phyloP scores from a whole-genome alignment of 2,329 filamentous ascomycete species.

The Bipolaris cookei region DNA sequence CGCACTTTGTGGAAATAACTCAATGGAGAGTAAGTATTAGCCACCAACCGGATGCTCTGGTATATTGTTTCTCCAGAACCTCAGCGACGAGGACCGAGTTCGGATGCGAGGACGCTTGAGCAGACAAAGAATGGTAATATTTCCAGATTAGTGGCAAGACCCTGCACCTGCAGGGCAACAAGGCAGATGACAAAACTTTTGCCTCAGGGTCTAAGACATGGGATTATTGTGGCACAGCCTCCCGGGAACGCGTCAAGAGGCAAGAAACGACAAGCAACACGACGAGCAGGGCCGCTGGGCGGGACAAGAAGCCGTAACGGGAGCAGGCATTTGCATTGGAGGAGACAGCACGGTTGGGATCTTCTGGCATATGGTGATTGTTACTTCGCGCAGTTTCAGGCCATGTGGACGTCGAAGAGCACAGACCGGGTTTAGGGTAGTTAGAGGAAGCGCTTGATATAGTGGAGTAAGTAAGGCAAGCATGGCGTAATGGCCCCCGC shows the following conservation, averaged over 20 bases:
- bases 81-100: conserved; percentile 12
- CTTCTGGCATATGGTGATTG: background rate
- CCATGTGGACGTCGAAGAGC: conserved; percentile 8
- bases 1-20: conserved; percentile 2
- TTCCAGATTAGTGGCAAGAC: conserved; percentile 29
- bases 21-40: conserved; percentile 4
- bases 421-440: conserved; percentile 7
- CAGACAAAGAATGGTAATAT: conserved; percentile 19
- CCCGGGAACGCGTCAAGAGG: conserved; percentile 33
- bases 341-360: background rate
- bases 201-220: conserved; percentile 43
- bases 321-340: conserved; percentile 2
- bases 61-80: conserved; percentile 11
- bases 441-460: conserved; percentile 14
- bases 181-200: conserved; percentile 41
- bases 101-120: conserved; percentile 9
- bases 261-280: conserved; percentile 18
- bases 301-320: conserved; percentile 10
- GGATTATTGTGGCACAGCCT: conserved; percentile 37
- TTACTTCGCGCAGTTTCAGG: conserved; percentile 12
- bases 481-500: conserved; percentile 44
- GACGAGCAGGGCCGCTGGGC: background rate
- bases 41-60: background rate
- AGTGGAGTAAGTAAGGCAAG: conserved; percentile 15
- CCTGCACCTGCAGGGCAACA: conserved; percentile 42